Evolutionary conservation across 805 yeast genomes (phyloP), one percentile per base, ranked within the genome.

Genomic region (Blastobotrys chiropterorum): DNA sequence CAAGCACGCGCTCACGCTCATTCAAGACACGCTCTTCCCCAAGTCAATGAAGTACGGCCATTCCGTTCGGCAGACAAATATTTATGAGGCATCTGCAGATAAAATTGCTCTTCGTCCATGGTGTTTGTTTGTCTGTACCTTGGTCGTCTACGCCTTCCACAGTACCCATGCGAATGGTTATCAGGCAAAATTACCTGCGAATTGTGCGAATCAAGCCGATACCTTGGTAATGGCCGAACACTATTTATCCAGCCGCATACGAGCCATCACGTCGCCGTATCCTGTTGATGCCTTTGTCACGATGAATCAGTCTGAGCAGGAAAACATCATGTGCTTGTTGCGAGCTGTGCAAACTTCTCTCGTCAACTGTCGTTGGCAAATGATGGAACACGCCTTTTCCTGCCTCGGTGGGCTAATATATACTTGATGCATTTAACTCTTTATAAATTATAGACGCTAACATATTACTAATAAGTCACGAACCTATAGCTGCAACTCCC

Each of bases 91-190:
- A 7, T 22, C 21, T 13, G n/a, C 39, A 5, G 66, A 62, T 54
- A 59, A 61, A 46, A 53, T 62, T 16, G 65, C 63, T 2, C 54
- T 61, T 14, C 48, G 65, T 13, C 66, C 66, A 3, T 62, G 66
- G 66, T 61, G 65, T 42, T 46, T 62, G 22, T 61, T 61, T 53
- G 48, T 62, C 13, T 51, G 56, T 15, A 60, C 63, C n/a, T 52
- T 61, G n/a, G 49, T 59, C 3, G 58, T 61, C 8, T 60, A 62
- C 61, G 54, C 60, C 6, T 61, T 53, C 50, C 53, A 60, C 48
- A 16, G 16, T 5, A 22, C 13, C 4, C 45, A 40, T 16, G 41
- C 40, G 38, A 41, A 20, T 50, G 46, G 30, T 20, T 26, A n/a
- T 50, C 41, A 45, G n/a, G 46, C 40, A 44, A 53, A 13, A 13